phyloP scores from a whole-genome alignment of 441 rosid genomes.

The Pelargonium hybrid region DNA sequence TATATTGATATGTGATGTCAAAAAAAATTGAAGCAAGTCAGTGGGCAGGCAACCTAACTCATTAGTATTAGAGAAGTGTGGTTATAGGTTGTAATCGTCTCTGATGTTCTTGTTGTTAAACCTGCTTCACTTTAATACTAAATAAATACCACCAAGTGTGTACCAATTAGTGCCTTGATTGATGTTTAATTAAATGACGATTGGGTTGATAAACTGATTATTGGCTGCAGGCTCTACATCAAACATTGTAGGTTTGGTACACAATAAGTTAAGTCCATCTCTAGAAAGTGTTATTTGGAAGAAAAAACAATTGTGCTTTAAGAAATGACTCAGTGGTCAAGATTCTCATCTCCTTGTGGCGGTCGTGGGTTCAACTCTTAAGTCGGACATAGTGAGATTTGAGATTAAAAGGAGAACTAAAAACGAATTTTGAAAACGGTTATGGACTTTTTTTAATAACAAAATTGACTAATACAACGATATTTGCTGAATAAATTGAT shows the following conservation, averaged over 20 bases:
- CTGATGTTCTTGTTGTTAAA: conserved; percentile 6
- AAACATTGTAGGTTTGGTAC: background rate
- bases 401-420: no score
- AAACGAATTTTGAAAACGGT: no score
- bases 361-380: no score
- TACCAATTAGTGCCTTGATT: conserved; percentile 18
- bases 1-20: background rate
- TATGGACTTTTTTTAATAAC: no score
- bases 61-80: background rate
- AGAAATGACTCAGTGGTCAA: no score
- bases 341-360: no score
- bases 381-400: no score
- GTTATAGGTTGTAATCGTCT: background rate
- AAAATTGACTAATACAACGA: no score
- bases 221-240: background rate
- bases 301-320: no score
- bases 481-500: no score
- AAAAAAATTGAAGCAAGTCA: conserved; percentile 5
- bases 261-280: no score
- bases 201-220: background rate
- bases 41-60: conserved; percentile 25
- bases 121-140: conserved; percentile 19
- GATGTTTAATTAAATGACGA: conserved; percentile 5
- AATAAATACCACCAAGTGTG: background rate
- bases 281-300: no score